Conservation (phyloP, 768 basidiomycete genomes). For the Obba rivulosa region DNA sequence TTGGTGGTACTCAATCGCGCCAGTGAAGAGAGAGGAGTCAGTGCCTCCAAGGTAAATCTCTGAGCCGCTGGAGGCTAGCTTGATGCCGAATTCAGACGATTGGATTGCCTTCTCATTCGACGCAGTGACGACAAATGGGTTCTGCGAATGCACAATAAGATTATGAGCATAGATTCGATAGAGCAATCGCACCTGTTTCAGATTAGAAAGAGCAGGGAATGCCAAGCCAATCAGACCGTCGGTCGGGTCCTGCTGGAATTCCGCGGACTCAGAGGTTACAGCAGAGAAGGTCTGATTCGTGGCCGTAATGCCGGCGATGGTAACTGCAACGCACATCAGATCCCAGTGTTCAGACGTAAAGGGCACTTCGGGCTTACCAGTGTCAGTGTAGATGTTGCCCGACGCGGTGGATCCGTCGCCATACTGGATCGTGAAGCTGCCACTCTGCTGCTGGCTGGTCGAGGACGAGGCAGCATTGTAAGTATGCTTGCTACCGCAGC, state of each 20-base stretch:
- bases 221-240: slow-evolving; percentile 23
- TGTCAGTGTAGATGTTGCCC: slow-evolving; percentile 29
- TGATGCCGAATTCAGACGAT: slow-evolving; percentile 20
- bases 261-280: slow-evolving; percentile 3
- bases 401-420: slow-evolving; percentile 29
- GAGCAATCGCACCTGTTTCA: slow-evolving; percentile 6
- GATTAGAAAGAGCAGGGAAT: slow-evolving; percentile 16
- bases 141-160: background rate
- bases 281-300: slow-evolving; percentile 11
- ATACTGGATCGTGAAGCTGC: slow-evolving; percentile 28
- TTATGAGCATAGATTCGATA: slow-evolving; percentile 5
- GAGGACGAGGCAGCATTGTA: slow-evolving; percentile 19
- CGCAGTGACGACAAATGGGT: slow-evolving; percentile 22
- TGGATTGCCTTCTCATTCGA: slow-evolving; percentile 13
- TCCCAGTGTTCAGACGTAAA: background rate
- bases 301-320: slow-evolving; percentile 20
- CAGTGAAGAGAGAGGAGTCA: slow-evolving; percentile 26
- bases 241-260: slow-evolving; percentile 1
- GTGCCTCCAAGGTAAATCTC: slow-evolving; percentile 32
- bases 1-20: slow-evolving; percentile 25
- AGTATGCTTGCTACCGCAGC: slow-evolving; percentile 10
- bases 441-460: slow-evolving; percentile 14
- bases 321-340: slow-evolving; percentile 9
- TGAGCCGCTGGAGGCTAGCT: slow-evolving; percentile 20
- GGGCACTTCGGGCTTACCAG: slow-evolving; percentile 2